Conservation (phyloP, 441 rosid species). For the Cnidoscolus chayamansa region DNA sequence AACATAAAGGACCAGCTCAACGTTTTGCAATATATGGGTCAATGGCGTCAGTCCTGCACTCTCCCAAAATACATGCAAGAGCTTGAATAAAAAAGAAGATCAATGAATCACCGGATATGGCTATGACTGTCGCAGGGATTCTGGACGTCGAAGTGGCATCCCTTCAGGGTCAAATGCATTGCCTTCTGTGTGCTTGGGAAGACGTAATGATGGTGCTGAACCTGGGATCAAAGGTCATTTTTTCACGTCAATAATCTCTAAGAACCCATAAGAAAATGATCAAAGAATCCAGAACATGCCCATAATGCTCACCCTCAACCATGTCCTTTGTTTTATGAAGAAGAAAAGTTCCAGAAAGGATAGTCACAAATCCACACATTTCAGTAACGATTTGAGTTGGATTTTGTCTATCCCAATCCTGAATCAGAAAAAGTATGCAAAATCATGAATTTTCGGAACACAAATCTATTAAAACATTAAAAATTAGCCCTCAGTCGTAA, state of each 20-base stretch:
- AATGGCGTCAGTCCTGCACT: not conserved
- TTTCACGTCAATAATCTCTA: not conserved
- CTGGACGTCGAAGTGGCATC: constrained; percentile 56
- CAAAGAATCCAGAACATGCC: constrained; percentile 3
- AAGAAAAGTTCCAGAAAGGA: constrained; percentile 77
- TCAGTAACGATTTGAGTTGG: constrained; percentile 72
- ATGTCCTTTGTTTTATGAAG: constrained; percentile 86
- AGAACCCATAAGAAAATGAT: constrained; percentile 11
- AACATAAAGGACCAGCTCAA: not conserved
- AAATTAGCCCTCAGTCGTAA: not conserved
- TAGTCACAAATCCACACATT: constrained; percentile 77
- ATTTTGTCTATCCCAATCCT: constrained; percentile 82
- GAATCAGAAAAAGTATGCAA: not conserved
- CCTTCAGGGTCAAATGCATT: constrained; percentile 41
- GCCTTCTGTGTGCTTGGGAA: constrained; percentile 42
- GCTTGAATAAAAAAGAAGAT: constrained; percentile 11
- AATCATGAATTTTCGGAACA: not conserved
- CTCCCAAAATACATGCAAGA: constrained; percentile 8
- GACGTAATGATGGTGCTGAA: constrained; percentile 38
- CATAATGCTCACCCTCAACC: constrained; percentile 48
- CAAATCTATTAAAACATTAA: not conserved
- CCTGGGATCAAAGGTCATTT: constrained; percentile 33
- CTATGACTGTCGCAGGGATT: constrained; percentile 32
- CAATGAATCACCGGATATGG: constrained; percentile 18
- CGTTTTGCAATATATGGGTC: not conserved